These are phyloP conservation scores for Candida labiduridarum DNA, from an alignment of 1,139 yeast species.

Conservation along the genomic window DNA sequence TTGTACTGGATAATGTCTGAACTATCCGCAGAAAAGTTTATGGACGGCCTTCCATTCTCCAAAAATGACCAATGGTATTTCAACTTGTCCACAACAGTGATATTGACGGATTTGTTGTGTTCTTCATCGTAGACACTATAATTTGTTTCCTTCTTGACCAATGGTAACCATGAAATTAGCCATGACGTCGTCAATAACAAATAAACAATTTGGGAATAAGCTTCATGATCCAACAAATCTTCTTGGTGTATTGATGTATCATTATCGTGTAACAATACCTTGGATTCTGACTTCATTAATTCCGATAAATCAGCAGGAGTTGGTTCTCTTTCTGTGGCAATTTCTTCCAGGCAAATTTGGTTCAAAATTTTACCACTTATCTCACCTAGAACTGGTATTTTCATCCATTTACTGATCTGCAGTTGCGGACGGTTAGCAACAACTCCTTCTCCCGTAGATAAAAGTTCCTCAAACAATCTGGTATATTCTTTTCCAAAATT, in stretches of 20 bases:
- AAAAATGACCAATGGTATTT: constrained; percentile 62
- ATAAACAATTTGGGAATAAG: constrained; percentile 51
- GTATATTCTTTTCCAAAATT: constrained; percentile 35
- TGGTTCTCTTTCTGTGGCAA: constrained; percentile 3
- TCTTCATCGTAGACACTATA: constrained; percentile 30
- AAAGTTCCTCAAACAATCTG: constrained; percentile 33
- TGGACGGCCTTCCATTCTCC: constrained; percentile 41
- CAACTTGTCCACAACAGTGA: constrained; percentile 45
- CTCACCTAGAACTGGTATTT: constrained; percentile 36
- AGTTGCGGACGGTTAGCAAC: constrained; percentile 23
- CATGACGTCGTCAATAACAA: constrained; percentile 50
- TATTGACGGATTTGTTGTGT: constrained; percentile 19
- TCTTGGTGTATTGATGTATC: constrained; percentile 30
- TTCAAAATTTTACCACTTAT: constrained; percentile 32
- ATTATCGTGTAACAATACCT: constrained; percentile 27
- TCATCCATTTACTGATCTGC: constrained; percentile 49
- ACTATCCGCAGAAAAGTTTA: constrained; percentile 23
- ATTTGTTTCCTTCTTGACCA: constrained; percentile 47
- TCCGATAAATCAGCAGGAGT: constrained; percentile 6
- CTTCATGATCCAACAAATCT: constrained; percentile 45
- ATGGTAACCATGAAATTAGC: constrained; percentile 59
- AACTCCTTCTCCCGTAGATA: constrained; percentile 22
- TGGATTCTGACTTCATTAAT: constrained; percentile 36
- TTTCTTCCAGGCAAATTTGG: too few species aligned
- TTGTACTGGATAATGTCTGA: constrained; percentile 25